Conservation (phyloP, 805 yeast species). For the Grigorovia jiainica region DNA sequence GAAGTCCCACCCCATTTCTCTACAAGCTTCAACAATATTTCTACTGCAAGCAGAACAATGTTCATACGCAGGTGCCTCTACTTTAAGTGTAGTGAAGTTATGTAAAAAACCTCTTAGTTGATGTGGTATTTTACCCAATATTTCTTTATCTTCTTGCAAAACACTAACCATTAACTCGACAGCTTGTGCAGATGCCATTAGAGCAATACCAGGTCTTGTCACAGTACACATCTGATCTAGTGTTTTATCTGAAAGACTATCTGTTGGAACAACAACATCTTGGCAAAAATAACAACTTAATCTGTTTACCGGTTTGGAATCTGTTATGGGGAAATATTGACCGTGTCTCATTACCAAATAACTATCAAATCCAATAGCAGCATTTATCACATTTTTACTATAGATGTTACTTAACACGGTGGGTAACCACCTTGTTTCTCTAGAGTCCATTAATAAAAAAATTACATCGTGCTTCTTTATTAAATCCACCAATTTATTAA, state of each 20-base stretch:
- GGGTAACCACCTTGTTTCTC: slow-evolving; percentile 98
- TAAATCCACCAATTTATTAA: slow-evolving; percentile 40
- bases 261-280: slow-evolving; percentile 90
- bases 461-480: slow-evolving; percentile 65
- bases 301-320: slow-evolving; percentile 23
- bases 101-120: slow-evolving; percentile 83
- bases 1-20: slow-evolving; percentile 66
- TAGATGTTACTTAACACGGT: slow-evolving; percentile 64
- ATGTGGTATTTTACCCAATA: slow-evolving; percentile 73
- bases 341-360: slow-evolving; percentile 95
- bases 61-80: slow-evolving; percentile 62
- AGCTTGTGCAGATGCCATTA: slow-evolving; percentile 76
- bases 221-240: slow-evolving; percentile 98
- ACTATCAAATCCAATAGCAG: slow-evolving; percentile 92
- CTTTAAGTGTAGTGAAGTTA: slow-evolving; percentile 50
- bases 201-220: slow-evolving; percentile 92
- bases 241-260: slow-evolving; percentile 78
- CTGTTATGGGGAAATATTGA: too few relatives aligned
- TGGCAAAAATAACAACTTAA: slow-evolving; percentile 94
- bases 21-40: slow-evolving; percentile 43
- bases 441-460: slow-evolving; percentile 80
- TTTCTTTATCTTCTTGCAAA: slow-evolving; percentile 46
- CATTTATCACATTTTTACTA: slow-evolving; percentile 72
- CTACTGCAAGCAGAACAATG: slow-evolving; percentile 83
- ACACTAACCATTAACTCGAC: slow-evolving; percentile 73